Evolutionary conservation across 2,329 filamentous ascomycete genomes (phyloP).

Genomic region (Penicillium sp.): DNA sequence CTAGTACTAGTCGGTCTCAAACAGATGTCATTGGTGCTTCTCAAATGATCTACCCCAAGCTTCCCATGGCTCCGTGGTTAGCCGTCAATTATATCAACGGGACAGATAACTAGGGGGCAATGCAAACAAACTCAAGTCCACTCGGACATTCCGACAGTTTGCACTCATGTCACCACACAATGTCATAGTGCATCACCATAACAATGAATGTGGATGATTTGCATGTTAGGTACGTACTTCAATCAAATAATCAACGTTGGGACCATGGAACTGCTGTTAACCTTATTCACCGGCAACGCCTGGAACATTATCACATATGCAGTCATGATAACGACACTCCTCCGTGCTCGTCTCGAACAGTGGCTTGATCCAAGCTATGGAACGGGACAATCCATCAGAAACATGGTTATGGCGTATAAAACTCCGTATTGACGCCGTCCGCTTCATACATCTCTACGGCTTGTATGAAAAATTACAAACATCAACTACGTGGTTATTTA

Average conservation of each 20-base stretch:
- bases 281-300: constrained; percentile 1
- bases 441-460: background rate
- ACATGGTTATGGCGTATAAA: background rate
- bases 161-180: no score
- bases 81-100: background rate
- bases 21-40: background rate
- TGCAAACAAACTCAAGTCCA: constrained; percentile 18
- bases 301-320: background rate
- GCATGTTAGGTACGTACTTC: no score
- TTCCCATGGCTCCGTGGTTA: background rate
- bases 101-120: constrained; percentile 15
- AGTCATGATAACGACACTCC: background rate
- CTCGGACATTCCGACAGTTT: constrained; percentile 11
- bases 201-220: background rate
- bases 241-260: no score
- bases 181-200: background rate
- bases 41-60: background rate
- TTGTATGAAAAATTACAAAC: background rate
- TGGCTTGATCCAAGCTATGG: no score
- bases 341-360: background rate
- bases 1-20: constrained; percentile 1
- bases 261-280: constrained; percentile 3
- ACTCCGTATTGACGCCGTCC: background rate
- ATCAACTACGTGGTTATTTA: background rate
- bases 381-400: background rate